Percentiles rank a stretch among this genome's conserved stretches.
These are phyloP conservation scores for Zostera marina DNA, from an alignment of 116 monocot genomes.

Conservation along the genomic window DNA sequence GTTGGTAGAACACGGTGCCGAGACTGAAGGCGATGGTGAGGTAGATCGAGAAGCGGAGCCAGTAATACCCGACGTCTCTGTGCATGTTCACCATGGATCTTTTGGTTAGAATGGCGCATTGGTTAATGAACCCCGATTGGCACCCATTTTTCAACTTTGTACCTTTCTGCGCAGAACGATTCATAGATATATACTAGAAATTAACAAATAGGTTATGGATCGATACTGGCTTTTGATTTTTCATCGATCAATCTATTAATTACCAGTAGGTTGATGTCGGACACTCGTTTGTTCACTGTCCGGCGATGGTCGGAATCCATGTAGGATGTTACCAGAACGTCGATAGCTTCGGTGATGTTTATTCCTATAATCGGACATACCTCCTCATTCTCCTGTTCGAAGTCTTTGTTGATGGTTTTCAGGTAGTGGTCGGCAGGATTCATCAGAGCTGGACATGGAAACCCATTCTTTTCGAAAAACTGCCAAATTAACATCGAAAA, in stretches of 20 bases:
- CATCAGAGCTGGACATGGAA: constrained; percentile 30
- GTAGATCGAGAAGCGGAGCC: constrained; percentile 38
- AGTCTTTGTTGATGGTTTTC: constrained; percentile 65
- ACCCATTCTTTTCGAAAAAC: constrained; percentile 50
- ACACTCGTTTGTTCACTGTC: too few species aligned
- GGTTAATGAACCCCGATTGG: constrained; percentile 28
- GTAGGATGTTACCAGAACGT: constrained; percentile 6
- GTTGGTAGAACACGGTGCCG: constrained; percentile 31
- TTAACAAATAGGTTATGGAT: too few species aligned
- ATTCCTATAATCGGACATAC: not conserved
- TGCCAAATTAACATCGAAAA: not conserved
- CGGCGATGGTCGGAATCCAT: too few species aligned
- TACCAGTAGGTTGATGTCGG: too few species aligned
- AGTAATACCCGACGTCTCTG: constrained; percentile 48
- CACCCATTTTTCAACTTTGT: constrained; percentile 15
- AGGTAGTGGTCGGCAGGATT: constrained; percentile 61
- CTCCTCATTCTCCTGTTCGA: constrained; percentile 31
- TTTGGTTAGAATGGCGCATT: constrained; percentile 25
- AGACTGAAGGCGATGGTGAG: constrained; percentile 13
- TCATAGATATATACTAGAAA: not conserved
- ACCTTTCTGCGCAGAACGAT: constrained; percentile 17
- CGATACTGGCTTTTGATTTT: too few species aligned
- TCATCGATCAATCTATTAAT: too few species aligned
- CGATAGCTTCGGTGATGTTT: constrained; percentile 17
- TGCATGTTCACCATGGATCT: constrained; percentile 46